These are phyloP conservation scores for Periglandula ipomoeae DNA, from an alignment of 2,329 filamentous ascomycete species.

Conservation along the genomic window DNA sequence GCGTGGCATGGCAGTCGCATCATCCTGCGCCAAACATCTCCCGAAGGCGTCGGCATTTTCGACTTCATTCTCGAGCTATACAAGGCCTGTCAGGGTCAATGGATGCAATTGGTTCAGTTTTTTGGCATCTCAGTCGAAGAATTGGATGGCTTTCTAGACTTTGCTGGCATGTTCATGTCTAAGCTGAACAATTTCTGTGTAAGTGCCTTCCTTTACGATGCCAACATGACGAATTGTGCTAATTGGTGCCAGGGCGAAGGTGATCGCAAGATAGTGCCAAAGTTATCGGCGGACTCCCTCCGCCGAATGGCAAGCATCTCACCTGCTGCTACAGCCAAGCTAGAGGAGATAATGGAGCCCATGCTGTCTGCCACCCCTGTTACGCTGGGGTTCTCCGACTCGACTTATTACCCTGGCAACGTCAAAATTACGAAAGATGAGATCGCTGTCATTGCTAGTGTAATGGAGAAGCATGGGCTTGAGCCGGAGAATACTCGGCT, in stretches of 20 bases:
- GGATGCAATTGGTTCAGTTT: constrained; percentile 31
- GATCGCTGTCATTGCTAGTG: constrained; percentile 39
- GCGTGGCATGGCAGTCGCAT: constrained; percentile 47
- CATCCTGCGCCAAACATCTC: constrained; percentile 49
- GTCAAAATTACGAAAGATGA: constrained; percentile 40
- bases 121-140: constrained; percentile 32
- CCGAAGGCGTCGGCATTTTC: constrained; percentile 47
- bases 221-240: no score
- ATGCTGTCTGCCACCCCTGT: constrained; percentile 33
- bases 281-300: constrained; percentile 31
- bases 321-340: constrained; percentile 8
- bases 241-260: constrained; percentile 26
- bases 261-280: constrained; percentile 51
- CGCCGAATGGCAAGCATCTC: constrained; percentile 31
- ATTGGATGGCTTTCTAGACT: constrained; percentile 41
- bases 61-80: constrained; percentile 49
- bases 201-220: constrained; percentile 9
- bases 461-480: constrained; percentile 40
- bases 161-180: constrained; percentile 46
- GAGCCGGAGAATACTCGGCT: constrained; percentile 51
- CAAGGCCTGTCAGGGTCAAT: constrained; percentile 39
- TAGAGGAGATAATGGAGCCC: constrained; percentile 34
- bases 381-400: constrained; percentile 47
- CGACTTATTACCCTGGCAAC: constrained; percentile 46
- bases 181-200: constrained; percentile 53